Percentiles rank a stretch among this genome's conserved stretches.
Conservation (phyloP, 2,329 filamentous ascomycete genomes). For the Chrysosporium keratinophilum region DNA sequence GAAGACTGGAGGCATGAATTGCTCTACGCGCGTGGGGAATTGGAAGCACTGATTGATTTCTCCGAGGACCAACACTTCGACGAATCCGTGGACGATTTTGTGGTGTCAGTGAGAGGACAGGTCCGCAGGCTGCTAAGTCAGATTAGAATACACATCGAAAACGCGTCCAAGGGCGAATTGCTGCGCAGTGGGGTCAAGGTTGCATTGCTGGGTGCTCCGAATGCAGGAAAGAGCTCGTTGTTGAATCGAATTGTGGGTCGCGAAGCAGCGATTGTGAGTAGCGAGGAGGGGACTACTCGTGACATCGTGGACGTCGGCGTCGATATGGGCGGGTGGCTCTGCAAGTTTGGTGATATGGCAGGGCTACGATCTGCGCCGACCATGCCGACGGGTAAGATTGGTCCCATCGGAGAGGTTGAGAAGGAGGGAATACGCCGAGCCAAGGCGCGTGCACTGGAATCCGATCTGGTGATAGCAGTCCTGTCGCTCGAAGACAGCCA, state of each 20-base stretch:
- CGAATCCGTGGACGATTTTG: slow-evolving; percentile 63
- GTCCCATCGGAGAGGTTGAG: slow-evolving; percentile 61
- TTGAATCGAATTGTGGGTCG: slow-evolving; percentile 82
- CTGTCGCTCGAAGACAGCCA: slow-evolving; percentile 55
- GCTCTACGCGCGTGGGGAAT: slow-evolving; percentile 71
- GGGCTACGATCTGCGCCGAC: slow-evolving; percentile 54
- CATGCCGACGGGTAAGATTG: slow-evolving; percentile 3
- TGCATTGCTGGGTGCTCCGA: slow-evolving; percentile 80
- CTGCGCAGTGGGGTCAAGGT: slow-evolving; percentile 76
- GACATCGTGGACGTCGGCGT: slow-evolving; percentile 88
- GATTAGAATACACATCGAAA: slow-evolving; percentile 60
- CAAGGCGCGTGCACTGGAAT: slow-evolving; percentile 66
- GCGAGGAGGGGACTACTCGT: slow-evolving; percentile 83
- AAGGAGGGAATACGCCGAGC: slow-evolving; percentile 83
- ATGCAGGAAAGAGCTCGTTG: slow-evolving; percentile 88
- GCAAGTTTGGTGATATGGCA: slow-evolving; percentile 90
- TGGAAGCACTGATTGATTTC: slow-evolving; percentile 95
- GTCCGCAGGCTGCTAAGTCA: slow-evolving; percentile 51
- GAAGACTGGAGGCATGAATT: slow-evolving; percentile 70
- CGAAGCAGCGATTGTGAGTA: slow-evolving; percentile 89
- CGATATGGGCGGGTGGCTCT: slow-evolving; percentile 80
- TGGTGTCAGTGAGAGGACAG: slow-evolving; percentile 57
- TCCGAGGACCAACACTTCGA: slow-evolving; percentile 96
- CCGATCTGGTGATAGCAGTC: slow-evolving; percentile 75
- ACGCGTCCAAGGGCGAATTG: slow-evolving; percentile 72